These are phyloP conservation scores for Camelina laxa DNA, from an alignment of 345 rosid genomes.

Conservation along the genomic window DNA sequence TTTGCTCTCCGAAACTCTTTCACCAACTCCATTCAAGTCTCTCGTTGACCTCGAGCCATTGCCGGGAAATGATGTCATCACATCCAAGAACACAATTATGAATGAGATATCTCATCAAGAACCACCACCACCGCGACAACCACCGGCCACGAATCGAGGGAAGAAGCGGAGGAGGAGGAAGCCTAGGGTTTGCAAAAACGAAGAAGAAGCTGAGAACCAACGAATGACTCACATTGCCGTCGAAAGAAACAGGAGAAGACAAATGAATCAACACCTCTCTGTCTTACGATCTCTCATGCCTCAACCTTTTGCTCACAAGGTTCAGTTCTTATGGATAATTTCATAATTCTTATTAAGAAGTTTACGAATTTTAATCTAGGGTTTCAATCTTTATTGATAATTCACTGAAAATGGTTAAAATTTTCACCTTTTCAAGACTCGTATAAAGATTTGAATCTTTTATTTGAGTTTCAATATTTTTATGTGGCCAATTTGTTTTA, in stretches of 20 bases:
- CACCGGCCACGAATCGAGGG: slow-evolving; percentile 49
- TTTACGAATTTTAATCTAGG: neutral
- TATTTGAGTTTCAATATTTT: neutral
- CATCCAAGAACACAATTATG: slow-evolving; percentile 14
- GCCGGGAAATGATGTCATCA: slow-evolving; percentile 34
- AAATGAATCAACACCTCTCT: slow-evolving; percentile 84
- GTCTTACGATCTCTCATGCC: slow-evolving; percentile 90
- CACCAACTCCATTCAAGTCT: slow-evolving; percentile 56
- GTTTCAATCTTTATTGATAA: neutral
- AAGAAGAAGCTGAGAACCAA: slow-evolving; percentile 84
- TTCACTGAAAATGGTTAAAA: neutral
- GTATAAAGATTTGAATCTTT: neutral
- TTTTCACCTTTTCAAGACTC: neutral
- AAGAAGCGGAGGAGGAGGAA: slow-evolving; percentile 75
- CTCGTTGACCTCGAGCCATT: slow-evolving; percentile 43
- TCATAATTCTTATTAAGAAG: too few species aligned
- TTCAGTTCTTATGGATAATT: slow-evolving; percentile 19
- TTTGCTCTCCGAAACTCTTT: slow-evolving; percentile 67
- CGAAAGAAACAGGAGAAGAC: slow-evolving; percentile 89
- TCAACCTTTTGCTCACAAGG: slow-evolving; percentile 81
- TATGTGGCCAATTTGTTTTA: neutral
- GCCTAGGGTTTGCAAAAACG: slow-evolving; percentile 78
- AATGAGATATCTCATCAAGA: slow-evolving; percentile 14
- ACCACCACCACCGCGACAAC: slow-evolving; percentile 30
- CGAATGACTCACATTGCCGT: slow-evolving; percentile 95